Conservation (phyloP, 805 yeast genomes). For the Monosporozyma yasuniensis region DNA sequence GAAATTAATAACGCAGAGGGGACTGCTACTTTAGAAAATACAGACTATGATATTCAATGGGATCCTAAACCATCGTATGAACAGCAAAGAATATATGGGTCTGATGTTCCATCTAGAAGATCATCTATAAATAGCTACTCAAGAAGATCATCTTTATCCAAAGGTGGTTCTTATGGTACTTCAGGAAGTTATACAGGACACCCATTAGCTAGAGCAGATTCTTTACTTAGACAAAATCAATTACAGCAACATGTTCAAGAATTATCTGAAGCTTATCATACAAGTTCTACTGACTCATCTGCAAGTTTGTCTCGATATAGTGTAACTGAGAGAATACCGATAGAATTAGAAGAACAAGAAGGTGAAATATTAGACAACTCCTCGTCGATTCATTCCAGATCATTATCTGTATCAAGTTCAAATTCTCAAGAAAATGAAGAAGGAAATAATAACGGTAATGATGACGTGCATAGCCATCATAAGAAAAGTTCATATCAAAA, state of each 20-base stretch:
- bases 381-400: conserved; percentile 15
- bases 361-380: conserved; percentile 30
- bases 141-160: conserved; percentile 16
- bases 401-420: conserved; percentile 14
- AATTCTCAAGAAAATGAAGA: conserved; percentile 17
- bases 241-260: conserved; percentile 8
- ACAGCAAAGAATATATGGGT: conserved; percentile 34
- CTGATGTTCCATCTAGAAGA: conserved; percentile 18
- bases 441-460: conserved; percentile 16
- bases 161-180: conserved; percentile 7
- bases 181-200: conserved; percentile 14
- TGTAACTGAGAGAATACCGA: conserved; percentile 33
- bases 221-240: conserved; percentile 16
- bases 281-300: conserved; percentile 24
- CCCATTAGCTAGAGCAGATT: conserved; percentile 11
- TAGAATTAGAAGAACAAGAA: conserved; percentile 28
- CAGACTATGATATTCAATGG: conserved; percentile 72
- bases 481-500: conserved; percentile 25
- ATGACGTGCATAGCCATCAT: conserved; percentile 13
- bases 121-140: conserved; percentile 19
- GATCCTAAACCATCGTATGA: conserved; percentile 44
- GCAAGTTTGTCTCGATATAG: conserved; percentile 32
- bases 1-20: conserved; percentile 86
- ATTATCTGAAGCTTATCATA: conserved; percentile 8
- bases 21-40: conserved; percentile 63